Base-by-base conservation (phyloP, 192 early-diverging fungal genomes). In the Backusella luteola region DNA sequence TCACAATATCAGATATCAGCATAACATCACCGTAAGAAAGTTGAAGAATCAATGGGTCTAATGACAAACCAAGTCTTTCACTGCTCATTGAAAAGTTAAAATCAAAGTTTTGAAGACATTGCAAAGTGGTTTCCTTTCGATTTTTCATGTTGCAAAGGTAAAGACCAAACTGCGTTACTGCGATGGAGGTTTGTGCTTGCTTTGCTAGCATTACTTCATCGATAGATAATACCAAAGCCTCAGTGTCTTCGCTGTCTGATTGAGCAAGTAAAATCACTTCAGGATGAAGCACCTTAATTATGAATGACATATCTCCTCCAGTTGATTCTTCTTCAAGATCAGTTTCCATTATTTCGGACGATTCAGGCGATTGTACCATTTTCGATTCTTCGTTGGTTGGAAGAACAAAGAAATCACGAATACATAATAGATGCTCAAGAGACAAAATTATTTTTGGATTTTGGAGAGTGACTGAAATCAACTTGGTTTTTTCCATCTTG, bases 31-130 rank as follows among this genome's bases (percentile, higher is more conserved):
- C 84, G 46, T 93, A 89, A 1, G 93, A 94, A 36, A 96, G 80
- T 3, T 93, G 84, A n/a, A 94, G 68, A 23, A 94, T 77, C 46
- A 94, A 77, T 15, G 86, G 89, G n/a, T 91, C 84, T 4, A 94
- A 71, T 41, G 91, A 88, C 5, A 93, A 71, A 0, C 81, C 83
- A 19, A 77, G 39, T 14, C 26, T 29, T n/a, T 72, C 69, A 2
- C n/a, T 71, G 75, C 96, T 95, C 89, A 96, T 89, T 56, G 70
- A 77, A 32, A 95, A 72, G 6, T 91, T 90, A 11, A 97, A 78
- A 66, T 96, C 91, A 79, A 97, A 97, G 53, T 92, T 94, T 75
- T 98, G 93, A 79, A 99, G 93, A 56, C 98, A 94, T 7, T 91
- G 90, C 26, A 97, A 80, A 12, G 85, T 85, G 0, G 97, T 94